phyloP scores from a whole-genome alignment of 2,329 filamentous ascomycete species.

The Exophiala dermatitidis region DNA sequence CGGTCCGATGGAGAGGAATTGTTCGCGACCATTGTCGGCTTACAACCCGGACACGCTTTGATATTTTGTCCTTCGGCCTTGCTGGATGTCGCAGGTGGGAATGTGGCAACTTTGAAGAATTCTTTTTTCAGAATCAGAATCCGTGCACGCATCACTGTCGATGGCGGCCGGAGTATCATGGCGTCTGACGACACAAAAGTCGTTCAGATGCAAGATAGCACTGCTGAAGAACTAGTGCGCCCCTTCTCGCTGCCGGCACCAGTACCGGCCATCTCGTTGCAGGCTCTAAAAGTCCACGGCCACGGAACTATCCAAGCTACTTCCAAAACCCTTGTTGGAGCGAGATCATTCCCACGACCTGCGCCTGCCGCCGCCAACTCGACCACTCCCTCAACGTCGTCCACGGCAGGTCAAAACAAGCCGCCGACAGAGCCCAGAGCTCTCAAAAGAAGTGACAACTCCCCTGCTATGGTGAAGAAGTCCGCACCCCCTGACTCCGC shows the following conservation, averaged over 20 bases:
- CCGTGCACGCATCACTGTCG: constrained; percentile 37
- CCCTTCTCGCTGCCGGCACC: neutral
- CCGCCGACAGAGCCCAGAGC: no score
- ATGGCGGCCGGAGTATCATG: constrained; percentile 40
- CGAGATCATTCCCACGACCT: no score
- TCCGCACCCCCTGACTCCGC: no score
- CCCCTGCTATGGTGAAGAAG: no score
- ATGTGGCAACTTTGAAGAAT: constrained; percentile 27
- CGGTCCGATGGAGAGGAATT: constrained; percentile 28
- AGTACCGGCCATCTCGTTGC: neutral
- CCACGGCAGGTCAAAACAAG: no score
- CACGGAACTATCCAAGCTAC: no score
- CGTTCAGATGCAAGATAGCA: neutral
- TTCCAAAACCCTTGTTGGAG: no score
- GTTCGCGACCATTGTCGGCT: constrained; percentile 43
- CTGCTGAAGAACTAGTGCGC: constrained; percentile 1
- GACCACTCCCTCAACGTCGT: no score
- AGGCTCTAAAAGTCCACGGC: neutral
- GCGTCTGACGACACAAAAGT: constrained; percentile 16
- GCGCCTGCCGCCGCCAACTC: no score
- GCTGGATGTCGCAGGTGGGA: constrained; percentile 29
- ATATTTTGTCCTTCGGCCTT: constrained; percentile 44
- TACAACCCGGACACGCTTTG: constrained; percentile 45
- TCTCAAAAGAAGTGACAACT: no score
- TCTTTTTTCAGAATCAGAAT: constrained; percentile 36